Evolutionary conservation across 352 stramenopile species (phyloP).

Genomic region (Phytophthora sp.): DNA sequence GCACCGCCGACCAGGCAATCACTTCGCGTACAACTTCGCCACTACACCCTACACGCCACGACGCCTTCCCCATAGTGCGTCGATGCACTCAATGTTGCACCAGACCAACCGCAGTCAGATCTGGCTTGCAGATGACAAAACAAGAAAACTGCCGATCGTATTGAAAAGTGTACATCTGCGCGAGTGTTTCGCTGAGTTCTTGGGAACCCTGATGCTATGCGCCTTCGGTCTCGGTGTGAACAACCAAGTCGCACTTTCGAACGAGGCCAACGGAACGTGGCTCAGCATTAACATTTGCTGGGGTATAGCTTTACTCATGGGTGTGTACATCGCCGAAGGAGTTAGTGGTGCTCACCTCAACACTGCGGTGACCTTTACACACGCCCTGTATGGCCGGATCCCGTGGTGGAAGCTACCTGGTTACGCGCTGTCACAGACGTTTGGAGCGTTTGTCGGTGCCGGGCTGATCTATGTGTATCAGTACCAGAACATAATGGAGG

Average conservation of each 20-base stretch:
- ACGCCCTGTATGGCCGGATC: constrained; percentile 48
- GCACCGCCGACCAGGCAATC: constrained; percentile 12
- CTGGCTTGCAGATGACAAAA: constrained; percentile 26
- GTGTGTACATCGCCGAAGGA: constrained; percentile 48
- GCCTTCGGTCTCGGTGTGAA: constrained; percentile 60
- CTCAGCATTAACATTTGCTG: constrained; percentile 72
- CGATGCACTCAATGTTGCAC: constrained; percentile 30
- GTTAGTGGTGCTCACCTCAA: constrained; percentile 65
- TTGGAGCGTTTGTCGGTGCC: constrained; percentile 48
- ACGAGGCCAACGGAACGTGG: constrained; percentile 53
- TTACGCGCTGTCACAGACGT: constrained; percentile 44
- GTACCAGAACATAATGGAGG: constrained; percentile 44
- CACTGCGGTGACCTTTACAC: constrained; percentile 56
- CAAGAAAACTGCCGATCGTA: constrained; percentile 28
- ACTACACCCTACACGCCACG: constrained; percentile 31
- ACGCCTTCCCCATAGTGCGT: constrained; percentile 6
- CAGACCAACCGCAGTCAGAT: constrained; percentile 39
- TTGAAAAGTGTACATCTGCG: constrained; percentile 42
- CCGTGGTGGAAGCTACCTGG: constrained; percentile 52
- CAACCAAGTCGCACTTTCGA: constrained; percentile 54
- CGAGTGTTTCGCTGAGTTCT: constrained; percentile 58
- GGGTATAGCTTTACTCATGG: constrained; percentile 64
- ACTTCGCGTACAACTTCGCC: constrained; percentile 26
- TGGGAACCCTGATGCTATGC: constrained; percentile 59
- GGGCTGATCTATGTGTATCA: constrained; percentile 51